Conservation (phyloP, 768 basidiomycete genomes). For the Hypholoma fasciculare region DNA sequence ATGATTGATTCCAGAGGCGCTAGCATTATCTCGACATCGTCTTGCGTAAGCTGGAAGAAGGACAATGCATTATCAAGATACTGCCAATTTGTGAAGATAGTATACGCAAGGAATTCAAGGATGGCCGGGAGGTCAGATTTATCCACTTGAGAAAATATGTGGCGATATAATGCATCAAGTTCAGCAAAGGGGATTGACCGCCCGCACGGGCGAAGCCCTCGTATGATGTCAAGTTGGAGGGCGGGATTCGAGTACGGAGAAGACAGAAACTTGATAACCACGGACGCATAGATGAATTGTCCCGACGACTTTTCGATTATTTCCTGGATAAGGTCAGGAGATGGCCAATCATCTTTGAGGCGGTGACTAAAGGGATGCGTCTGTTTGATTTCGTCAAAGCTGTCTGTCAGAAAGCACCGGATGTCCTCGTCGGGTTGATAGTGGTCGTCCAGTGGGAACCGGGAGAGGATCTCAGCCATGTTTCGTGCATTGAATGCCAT, state of each 20-base stretch:
- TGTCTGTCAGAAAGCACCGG: neutral
- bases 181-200: neutral
- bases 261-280: neutral
- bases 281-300: conserved; percentile 9
- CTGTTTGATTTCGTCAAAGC: conserved; percentile 1
- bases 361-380: neutral
- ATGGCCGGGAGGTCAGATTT: neutral
- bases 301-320: conserved; percentile 2
- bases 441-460: neutral
- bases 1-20: no score
- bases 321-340: neutral
- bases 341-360: neutral
- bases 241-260: neutral
- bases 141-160: neutral
- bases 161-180: conserved; percentile 2
- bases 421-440: conserved; percentile 2
- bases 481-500: neutral
- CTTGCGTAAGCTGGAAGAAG: neutral
- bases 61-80: neutral
- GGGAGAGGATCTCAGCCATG: neutral
- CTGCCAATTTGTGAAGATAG: neutral
- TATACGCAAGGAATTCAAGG: neutral
- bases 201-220: neutral
- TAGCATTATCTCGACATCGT: neutral
- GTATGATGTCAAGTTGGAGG: neutral